Conservation (phyloP, 2,329 filamentous ascomycete species). For the Pestalotiopsis sp. region DNA sequence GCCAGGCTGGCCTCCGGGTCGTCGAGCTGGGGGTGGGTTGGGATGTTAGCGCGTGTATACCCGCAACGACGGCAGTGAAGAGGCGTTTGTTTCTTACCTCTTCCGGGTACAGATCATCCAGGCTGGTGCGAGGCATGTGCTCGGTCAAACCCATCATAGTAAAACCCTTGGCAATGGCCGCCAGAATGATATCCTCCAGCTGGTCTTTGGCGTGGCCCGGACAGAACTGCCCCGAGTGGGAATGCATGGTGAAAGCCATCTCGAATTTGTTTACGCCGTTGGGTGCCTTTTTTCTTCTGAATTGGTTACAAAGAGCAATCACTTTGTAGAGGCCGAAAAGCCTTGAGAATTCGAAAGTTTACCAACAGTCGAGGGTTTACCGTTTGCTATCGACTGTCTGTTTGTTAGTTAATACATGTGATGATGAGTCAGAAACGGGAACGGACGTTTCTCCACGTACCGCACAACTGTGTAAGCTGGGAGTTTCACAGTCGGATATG, state of each 20-base stretch:
- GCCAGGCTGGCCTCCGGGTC: constrained; percentile 52
- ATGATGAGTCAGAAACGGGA: constrained; percentile 10
- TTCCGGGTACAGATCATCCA: constrained; percentile 86
- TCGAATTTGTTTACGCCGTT: constrained; percentile 10
- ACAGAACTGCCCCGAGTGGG: constrained; percentile 97
- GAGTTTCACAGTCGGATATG: background rate
- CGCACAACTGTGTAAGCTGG: background rate
- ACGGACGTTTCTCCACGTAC: background rate
- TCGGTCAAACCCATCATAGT: constrained; percentile 87
- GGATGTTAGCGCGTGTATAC: background rate
- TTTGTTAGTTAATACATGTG: background rate
- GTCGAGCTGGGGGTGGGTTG: constrained; percentile 42
- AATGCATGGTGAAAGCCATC: constrained; percentile 98
- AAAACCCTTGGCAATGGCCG: constrained; percentile 79
- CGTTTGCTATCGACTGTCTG: background rate
- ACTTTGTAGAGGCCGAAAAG: background rate
- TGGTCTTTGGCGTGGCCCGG: constrained; percentile 83
- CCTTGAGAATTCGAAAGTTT: background rate
- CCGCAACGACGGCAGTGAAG: background rate
- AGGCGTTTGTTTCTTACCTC: constrained; percentile 58
- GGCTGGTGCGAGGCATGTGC: constrained; percentile 83
- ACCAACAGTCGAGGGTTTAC: background rate
- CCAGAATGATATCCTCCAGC: constrained; percentile 81
- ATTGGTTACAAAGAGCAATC: background rate
- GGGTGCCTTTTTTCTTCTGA: background rate